These are phyloP conservation scores for Aureobasidium melanogenum DNA, from an alignment of 2,329 filamentous ascomycete species.

Conservation along the genomic window DNA sequence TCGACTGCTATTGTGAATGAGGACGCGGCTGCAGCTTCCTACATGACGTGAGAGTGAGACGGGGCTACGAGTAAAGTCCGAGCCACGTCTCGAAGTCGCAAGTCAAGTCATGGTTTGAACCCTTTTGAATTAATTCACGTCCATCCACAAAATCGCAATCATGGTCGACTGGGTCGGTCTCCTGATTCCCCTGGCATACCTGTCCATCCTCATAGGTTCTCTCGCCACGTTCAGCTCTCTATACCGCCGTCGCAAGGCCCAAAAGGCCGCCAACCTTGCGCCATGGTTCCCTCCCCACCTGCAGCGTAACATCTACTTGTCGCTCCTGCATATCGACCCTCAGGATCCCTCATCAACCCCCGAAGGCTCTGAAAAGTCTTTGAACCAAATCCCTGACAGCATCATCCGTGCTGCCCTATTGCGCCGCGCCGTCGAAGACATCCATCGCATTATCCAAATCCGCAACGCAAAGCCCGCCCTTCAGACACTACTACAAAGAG, in stretches of 20 bases:
- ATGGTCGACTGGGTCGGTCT: conserved; percentile 75
- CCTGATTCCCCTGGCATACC: conserved; percentile 78
- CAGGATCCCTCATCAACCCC: conserved; percentile 31
- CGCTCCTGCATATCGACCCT: conserved; percentile 70
- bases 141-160: conserved; percentile 22
- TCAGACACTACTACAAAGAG: conserved; percentile 71
- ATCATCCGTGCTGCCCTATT: conserved; percentile 82
- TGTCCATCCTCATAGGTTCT: conserved; percentile 77
- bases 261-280: conserved; percentile 71
- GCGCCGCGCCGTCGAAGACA: conserved; percentile 84
- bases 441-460: conserved; percentile 82
- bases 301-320: conserved; percentile 89
- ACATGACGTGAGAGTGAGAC: conserved; percentile 2
- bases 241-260: conserved; percentile 83
- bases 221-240: conserved; percentile 86
- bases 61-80: neutral
- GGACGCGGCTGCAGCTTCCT: conserved; percentile 1
- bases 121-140: neutral
- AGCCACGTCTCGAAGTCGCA: neutral
- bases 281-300: conserved; percentile 92
- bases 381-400: conserved; percentile 64
- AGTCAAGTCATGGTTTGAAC: neutral
- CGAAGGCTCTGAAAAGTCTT: conserved; percentile 55
- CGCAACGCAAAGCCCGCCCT: conserved; percentile 82
- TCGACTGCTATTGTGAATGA: neutral